Evolutionary conservation across 1,139 yeast genomes (phyloP).

Genomic region (Blastobotrys serpentis): DNA sequence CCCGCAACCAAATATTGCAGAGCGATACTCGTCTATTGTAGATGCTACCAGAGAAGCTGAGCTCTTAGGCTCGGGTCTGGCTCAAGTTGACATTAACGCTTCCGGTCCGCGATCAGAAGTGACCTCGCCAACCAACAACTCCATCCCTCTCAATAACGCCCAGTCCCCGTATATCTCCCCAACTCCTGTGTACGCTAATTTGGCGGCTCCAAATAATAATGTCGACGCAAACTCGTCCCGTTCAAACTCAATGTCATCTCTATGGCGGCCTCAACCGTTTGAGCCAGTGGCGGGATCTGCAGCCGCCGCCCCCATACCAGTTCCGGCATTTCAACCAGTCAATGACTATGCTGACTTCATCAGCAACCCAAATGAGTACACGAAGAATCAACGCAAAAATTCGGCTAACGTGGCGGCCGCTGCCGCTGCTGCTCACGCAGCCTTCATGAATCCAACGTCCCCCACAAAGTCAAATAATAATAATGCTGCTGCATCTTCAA

Average conservation of each 20-base stretch:
- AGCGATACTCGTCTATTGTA: conserved; percentile 67
- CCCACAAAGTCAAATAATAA: background rate
- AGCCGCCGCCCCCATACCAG: conserved; percentile 4
- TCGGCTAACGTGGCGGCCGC: conserved; percentile 5
- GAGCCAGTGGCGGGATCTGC: conserved; percentile 13
- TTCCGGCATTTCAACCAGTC: conserved; percentile 2
- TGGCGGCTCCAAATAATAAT: too few relatives aligned
- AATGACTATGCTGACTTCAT: conserved; percentile 9
- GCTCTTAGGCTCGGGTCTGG: conserved; percentile 51
- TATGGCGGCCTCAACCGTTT: conserved; percentile 20
- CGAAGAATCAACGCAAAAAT: conserved; percentile 9
- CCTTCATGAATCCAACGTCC: conserved; percentile 12
- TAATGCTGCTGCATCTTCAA: conserved; percentile 8
- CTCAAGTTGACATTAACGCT: conserved; percentile 20
- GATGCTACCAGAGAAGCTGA: conserved; percentile 80
- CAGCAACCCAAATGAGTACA: conserved; percentile 1
- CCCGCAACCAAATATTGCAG: conserved; percentile 22
- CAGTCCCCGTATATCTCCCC: conserved; percentile 27
- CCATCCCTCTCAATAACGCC: conserved; percentile 10
- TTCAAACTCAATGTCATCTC: conserved; percentile 28
- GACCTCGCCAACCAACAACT: conserved; percentile 16
- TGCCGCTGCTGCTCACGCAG: conserved; percentile 10
- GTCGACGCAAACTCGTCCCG: conserved; percentile 20
- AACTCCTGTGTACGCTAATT: conserved; percentile 20
- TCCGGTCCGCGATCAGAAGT: conserved; percentile 14